Conservation (phyloP, 2,329 filamentous ascomycete genomes). For the Capronia americana region DNA sequence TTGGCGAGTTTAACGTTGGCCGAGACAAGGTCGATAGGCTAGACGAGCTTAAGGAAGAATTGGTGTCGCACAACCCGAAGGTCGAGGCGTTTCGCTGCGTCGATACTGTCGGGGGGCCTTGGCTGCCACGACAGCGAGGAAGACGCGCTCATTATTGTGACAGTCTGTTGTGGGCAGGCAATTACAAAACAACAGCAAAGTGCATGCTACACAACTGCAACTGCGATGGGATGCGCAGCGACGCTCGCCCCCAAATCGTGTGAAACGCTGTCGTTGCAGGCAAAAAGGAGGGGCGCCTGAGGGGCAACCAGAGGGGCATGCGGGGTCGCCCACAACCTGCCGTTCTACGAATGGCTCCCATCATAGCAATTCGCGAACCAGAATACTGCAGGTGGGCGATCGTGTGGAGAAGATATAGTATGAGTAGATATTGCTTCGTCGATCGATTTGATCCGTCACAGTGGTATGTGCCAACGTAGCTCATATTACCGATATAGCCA, state of each 20-base stretch:
- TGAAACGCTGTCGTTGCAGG: no score
- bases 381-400: no score
- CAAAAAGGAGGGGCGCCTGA: no score
- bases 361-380: no score
- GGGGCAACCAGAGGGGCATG: no score
- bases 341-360: no score
- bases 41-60: neutral
- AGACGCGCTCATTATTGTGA: neutral
- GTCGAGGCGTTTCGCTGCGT: neutral
- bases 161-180: neutral
- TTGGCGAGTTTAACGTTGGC: neutral
- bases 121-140: neutral
- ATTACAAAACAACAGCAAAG: neutral
- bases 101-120: neutral
- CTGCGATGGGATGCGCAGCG: no score
- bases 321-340: no score
- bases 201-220: neutral
- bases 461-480: no score
- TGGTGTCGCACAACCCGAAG: conserved; percentile 1
- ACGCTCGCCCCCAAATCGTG: no score
- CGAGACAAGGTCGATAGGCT: neutral
- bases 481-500: neutral
- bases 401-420: neutral
- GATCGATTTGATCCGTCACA: neutral
- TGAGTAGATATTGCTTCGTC: neutral